These are phyloP conservation scores for Babesia bovis DNA, from an alignment of 169 alveolate genomes.

Conservation along the genomic window DNA sequence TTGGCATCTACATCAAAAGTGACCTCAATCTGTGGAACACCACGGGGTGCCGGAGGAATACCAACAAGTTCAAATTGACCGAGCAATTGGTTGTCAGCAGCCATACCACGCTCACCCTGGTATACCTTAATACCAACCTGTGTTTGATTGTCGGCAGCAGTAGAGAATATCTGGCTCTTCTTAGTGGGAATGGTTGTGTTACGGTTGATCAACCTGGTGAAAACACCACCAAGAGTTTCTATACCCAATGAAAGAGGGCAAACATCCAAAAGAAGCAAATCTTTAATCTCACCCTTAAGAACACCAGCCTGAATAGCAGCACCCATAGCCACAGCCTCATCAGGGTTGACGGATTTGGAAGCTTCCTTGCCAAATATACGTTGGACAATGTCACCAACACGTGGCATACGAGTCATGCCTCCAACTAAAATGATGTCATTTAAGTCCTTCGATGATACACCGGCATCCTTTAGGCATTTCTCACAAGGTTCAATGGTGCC, in stretches of 20 bases:
- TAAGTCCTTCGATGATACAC: constrained; percentile 87
- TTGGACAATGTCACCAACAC: constrained; percentile 91
- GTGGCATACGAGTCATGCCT: constrained; percentile 99
- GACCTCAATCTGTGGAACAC: constrained; percentile 93
- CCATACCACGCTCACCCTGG: constrained; percentile 99
- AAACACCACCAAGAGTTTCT: constrained; percentile 97
- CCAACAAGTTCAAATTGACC: constrained; percentile 98
- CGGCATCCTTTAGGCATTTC: constrained; percentile 93
- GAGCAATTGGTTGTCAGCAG: constrained; percentile 94
- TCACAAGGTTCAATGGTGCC: constrained; percentile 95
- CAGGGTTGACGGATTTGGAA: constrained; percentile 97
- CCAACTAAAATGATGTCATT: constrained; percentile 98
- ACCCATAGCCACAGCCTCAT: constrained; percentile 99
- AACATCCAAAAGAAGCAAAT: constrained; percentile 94
- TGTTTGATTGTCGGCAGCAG: constrained; percentile 98
- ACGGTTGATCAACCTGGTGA: constrained; percentile 94
- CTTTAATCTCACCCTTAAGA: constrained; percentile 96
- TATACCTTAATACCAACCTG: constrained; percentile 97
- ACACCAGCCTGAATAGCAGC: constrained; percentile 99
- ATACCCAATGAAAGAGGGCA: constrained; percentile 94
- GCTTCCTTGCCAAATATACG: constrained; percentile 93
- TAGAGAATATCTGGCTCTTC: constrained; percentile 95
- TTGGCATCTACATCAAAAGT: constrained; percentile 98
- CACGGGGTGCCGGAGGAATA: constrained; percentile 98
- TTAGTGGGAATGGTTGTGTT: constrained; percentile 98